Evolutionary conservation across 2,329 filamentous ascomycete genomes (phyloP).

Genomic region (Plectosphaerella plurivora): DNA sequence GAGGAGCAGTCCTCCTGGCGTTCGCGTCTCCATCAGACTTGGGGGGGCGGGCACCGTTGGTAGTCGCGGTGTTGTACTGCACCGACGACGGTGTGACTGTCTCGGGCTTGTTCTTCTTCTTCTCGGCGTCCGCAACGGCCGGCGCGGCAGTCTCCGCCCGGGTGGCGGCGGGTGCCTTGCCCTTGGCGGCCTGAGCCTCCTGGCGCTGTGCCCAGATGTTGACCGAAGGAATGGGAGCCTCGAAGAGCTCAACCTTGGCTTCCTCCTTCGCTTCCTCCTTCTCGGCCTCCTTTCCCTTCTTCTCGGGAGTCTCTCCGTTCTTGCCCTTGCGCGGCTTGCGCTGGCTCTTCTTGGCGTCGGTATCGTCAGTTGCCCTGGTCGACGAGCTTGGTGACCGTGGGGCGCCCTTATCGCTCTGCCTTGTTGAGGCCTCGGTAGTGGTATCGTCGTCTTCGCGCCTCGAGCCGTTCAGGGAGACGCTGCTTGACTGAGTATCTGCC

Average conservation of each 20-base stretch:
- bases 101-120: constrained; percentile 25
- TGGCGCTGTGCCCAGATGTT: constrained; percentile 85
- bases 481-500: constrained; percentile 14
- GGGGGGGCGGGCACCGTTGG: constrained; percentile 24
- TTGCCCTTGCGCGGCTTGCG: constrained; percentile 54
- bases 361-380: constrained; percentile 64
- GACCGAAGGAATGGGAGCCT: constrained; percentile 76
- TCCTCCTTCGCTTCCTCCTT: constrained; percentile 57
- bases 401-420: constrained; percentile 36
- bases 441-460: constrained; percentile 32
- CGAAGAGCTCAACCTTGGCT: constrained; percentile 63
- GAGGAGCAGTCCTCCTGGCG: constrained; percentile 33
- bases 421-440: constrained; percentile 33
- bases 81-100: constrained; percentile 11
- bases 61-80: constrained; percentile 23
- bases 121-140: constrained; percentile 34
- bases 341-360: constrained; percentile 53
- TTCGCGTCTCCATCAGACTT: constrained; percentile 37
- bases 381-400: constrained; percentile 59
- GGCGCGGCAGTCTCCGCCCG: constrained; percentile 20
- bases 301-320: constrained; percentile 42
- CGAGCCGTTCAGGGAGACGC: constrained; percentile 31
- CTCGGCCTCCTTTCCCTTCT: constrained; percentile 40
- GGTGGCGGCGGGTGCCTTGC: constrained; percentile 22
- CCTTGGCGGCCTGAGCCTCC: constrained; percentile 57